A percentile compares a stretch with the other conserved stretches of the same genome.
Evolutionary conservation across 306 rosid genomes (phyloP).

Genomic region (Quercus robur): DNA sequence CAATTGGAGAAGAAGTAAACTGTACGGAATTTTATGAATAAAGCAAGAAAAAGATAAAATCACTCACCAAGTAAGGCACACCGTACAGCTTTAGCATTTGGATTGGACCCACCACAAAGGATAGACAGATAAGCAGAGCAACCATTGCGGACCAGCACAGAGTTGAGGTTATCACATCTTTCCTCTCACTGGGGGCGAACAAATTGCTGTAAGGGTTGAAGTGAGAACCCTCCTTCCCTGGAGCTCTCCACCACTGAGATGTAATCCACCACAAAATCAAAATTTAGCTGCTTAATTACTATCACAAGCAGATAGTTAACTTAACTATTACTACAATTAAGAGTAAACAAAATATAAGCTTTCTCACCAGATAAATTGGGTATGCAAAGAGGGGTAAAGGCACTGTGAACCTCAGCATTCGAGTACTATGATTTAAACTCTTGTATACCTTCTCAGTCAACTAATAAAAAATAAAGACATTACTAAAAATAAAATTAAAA

Average conservation of each 20-base stretch:
- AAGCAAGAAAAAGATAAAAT: not conserved
- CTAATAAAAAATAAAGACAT: constrained; percentile 28
- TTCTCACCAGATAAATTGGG: constrained; percentile 82
- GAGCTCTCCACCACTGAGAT: constrained; percentile 87
- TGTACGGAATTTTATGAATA: not conserved
- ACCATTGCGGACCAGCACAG: constrained; percentile 66
- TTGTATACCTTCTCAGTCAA: constrained; percentile 70
- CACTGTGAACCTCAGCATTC: constrained; percentile 56
- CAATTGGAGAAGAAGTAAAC: not conserved
- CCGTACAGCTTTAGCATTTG: constrained; percentile 61
- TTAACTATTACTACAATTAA: not conserved
- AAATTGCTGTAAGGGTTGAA: constrained; percentile 76
- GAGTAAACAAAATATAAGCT: not conserved
- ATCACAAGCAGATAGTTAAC: not conserved
- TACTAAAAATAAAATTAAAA: not conserved
- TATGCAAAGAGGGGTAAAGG: constrained; percentile 89
- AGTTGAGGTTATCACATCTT: constrained; percentile 63
- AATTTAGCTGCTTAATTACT: not conserved
- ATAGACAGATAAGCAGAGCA: constrained; percentile 42
- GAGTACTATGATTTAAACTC: constrained; percentile 43
- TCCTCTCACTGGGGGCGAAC: constrained; percentile 64
- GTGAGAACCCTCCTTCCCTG: constrained; percentile 92
- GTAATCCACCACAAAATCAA: constrained; percentile 8
- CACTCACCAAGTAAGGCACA: constrained; percentile 75
- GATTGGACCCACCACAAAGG: constrained; percentile 48